Base-by-base conservation (phyloP, 768 basidiomycete genomes). In the Lepiota brunneoincarnata region DNA sequence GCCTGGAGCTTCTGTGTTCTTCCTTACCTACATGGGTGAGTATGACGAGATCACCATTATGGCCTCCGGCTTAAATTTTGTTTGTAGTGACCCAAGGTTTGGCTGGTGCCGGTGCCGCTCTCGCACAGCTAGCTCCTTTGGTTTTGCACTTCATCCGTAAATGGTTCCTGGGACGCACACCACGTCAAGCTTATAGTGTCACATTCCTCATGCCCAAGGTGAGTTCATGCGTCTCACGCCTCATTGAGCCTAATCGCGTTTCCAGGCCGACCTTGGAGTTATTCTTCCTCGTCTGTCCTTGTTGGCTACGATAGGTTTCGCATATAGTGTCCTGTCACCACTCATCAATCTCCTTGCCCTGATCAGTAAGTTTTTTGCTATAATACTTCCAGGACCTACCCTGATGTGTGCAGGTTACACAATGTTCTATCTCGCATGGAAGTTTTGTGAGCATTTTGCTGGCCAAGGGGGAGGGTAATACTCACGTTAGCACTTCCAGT, bases 101-200 rank as follows among this genome's bases (percentile, higher is more conserved):
- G 34, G 70, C 78, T 20, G 81, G 79, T 20, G 78, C 80, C 2
- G 81, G 78, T 0, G 69, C 70, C 20, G 79, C 79, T 7, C 69
- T 87, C 24, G 71, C 81, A 4, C 84, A 86, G 61, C 64, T 83
- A 7, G 74, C 74, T 31, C 74, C 78, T 6, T 64, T 89, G 7
- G 56, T 79, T 5, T 51, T 86, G 12, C 82, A 87, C 66, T 87
- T 78, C 60, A 63, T 87, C 49, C 79, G 79, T 58, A 80, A 86
- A 58, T 79, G 81, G 73, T 76, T 89, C 47, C 69, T 84, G 36
- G 87, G 86, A 2, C 77, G 82, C n/a, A 86, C 87, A 2, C 83
- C 84, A 31, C 74, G 86, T 17, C 77, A 84, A 52, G 81, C 86
- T 4, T 88, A 75, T 61, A 68, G 65, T 68, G 76, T 79, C n/a